A percentile compares a stretch with the other conserved stretches of the same genome.
Evolutionary conservation across 176 grass and related monocot species (phyloP).

Genomic region (Pontederia paniculata): DNA sequence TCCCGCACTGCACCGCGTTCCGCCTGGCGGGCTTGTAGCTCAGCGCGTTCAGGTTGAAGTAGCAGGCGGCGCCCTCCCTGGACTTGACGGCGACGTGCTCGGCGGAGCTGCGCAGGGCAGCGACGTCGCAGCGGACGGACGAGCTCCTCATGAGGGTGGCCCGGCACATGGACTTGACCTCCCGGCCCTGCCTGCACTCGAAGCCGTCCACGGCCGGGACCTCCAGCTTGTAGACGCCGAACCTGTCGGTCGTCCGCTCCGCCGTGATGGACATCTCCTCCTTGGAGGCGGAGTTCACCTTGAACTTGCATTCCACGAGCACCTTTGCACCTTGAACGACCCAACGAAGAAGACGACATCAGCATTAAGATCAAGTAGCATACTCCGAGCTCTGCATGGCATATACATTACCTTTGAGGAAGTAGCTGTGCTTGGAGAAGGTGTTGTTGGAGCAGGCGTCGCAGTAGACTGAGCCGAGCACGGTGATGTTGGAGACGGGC

Average conservation of each 20-base stretch:
- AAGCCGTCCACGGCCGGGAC: constrained; percentile 73
- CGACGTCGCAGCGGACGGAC: constrained; percentile 62
- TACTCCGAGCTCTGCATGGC: not conserved
- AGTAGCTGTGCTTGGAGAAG: constrained; percentile 95
- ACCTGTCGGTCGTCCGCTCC: constrained; percentile 76
- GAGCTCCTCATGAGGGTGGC: constrained; percentile 65
- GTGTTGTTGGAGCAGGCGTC: constrained; percentile 86
- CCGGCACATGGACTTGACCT: constrained; percentile 60
- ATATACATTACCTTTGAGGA: constrained; percentile 59
- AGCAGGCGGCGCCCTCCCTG: constrained; percentile 46
- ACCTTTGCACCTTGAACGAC: constrained; percentile 55
- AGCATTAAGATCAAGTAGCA: not conserved
- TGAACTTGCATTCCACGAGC: constrained; percentile 74
- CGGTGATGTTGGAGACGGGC: constrained; percentile 63
- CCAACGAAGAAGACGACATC: not conserved
- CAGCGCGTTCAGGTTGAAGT: constrained; percentile 93
- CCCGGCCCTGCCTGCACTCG: constrained; percentile 69
- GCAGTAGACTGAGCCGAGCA: constrained; percentile 90
- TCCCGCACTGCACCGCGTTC: constrained; percentile 38
- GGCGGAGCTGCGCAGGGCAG: constrained; percentile 47
- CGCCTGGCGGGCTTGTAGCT: constrained; percentile 63
- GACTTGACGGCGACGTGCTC: constrained; percentile 73
- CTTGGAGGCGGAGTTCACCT: constrained; percentile 41
- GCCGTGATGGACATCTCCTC: constrained; percentile 75
- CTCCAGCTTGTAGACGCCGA: constrained; percentile 87